A percentile compares a stretch with the other conserved stretches of the same genome.
Conservation (phyloP, 176 grass and related monocot genomes). For the Themeda triandra region DNA sequence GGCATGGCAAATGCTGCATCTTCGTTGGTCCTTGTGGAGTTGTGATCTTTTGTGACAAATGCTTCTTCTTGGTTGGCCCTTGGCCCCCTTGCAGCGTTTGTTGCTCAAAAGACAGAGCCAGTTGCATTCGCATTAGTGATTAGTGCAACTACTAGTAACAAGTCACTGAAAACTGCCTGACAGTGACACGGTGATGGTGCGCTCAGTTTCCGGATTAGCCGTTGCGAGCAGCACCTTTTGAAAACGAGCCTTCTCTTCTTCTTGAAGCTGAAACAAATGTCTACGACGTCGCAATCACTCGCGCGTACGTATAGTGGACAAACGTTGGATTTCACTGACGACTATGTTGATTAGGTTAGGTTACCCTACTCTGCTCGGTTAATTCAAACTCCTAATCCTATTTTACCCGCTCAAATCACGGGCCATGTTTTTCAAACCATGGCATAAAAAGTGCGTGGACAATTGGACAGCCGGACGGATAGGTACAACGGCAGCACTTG, state of each 20-base stretch:
- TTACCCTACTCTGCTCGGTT: not conserved
- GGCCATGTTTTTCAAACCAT: constrained; percentile 7
- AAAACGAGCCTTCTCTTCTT: not conserved
- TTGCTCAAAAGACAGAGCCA: not conserved
- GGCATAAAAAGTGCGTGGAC: not conserved
- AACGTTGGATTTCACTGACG: not conserved
- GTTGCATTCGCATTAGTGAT: not conserved
- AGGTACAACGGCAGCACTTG: not conserved
- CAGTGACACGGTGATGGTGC: not conserved
- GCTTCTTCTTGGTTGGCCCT: too few species aligned
- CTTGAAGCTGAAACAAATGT: not conserved
- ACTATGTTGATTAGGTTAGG: not conserved
- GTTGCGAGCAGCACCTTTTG: constrained; percentile 5
- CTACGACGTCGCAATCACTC: constrained; percentile 2
- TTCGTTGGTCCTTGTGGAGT: too few species aligned
- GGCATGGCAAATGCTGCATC: too few species aligned
- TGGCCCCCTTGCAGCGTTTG: not conserved
- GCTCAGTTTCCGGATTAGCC: constrained; percentile 3
- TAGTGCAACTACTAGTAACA: too few species aligned
- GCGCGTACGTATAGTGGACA: not conserved
- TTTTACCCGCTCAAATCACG: not conserved
- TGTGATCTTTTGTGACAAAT: too few species aligned
- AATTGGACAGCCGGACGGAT: not conserved
- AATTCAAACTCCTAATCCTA: constrained; percentile 14
- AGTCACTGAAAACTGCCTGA: not conserved